Conservation (phyloP, 768 basidiomycete genomes). For the Russula compacta region DNA sequence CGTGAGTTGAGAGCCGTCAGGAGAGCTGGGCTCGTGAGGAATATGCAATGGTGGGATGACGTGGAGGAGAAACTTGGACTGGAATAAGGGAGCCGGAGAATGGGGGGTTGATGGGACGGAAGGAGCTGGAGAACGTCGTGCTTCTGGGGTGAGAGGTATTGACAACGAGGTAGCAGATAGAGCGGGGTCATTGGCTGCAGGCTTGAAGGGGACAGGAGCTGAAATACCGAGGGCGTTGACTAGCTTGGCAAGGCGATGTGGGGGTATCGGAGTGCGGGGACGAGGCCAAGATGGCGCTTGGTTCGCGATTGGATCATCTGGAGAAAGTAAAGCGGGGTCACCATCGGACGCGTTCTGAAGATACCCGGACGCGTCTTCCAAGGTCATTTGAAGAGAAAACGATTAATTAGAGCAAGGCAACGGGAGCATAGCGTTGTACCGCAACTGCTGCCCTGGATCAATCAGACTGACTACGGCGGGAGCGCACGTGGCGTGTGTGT, state of each 20-base stretch:
- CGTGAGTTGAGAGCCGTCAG: constrained; percentile 36
- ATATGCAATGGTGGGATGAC: constrained; percentile 72
- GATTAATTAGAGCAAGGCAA: background rate
- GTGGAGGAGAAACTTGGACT: constrained; percentile 70
- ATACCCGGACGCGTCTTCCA: background rate
- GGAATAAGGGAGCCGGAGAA: constrained; percentile 30
- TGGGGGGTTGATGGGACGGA: constrained; percentile 32
- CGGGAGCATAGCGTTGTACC: background rate
- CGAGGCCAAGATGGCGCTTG: constrained; percentile 42
- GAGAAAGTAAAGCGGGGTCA: background rate
- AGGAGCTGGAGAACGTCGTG: constrained; percentile 29
- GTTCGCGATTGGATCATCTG: constrained; percentile 14
- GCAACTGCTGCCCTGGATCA: too few species aligned
- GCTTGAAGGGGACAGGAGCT: constrained; percentile 51
- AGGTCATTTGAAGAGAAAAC: background rate
- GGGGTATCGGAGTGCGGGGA: constrained; percentile 64
- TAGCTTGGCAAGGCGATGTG: constrained; percentile 69
- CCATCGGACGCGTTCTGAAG: background rate
- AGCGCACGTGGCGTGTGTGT: too few species aligned
- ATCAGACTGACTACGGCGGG: too few species aligned
- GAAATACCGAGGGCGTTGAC: constrained; percentile 81
- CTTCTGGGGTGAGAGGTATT: constrained; percentile 13
- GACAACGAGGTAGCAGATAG: constrained; percentile 11
- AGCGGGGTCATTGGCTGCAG: background rate
- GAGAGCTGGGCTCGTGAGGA: constrained; percentile 48